Percentiles rank a stretch among this genome's conserved stretches.
Evolutionary conservation across 176 grass and related monocot species (phyloP).

Genomic region (Calamus simplicifolius): DNA sequence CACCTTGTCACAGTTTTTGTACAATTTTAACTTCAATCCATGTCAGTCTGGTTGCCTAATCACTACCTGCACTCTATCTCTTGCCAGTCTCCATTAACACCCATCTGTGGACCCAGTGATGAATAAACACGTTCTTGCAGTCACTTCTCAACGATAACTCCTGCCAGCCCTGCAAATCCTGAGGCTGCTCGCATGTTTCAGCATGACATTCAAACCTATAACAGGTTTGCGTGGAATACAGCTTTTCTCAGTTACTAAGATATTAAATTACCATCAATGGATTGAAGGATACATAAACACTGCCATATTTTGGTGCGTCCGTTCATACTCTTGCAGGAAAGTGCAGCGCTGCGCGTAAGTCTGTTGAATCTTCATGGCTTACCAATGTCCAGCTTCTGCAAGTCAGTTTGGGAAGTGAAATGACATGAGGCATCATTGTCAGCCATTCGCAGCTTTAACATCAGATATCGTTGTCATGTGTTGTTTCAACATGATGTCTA

Average conservation of each 20-base stretch:
- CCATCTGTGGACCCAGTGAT: too few species aligned
- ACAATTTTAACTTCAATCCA: slow-evolving; percentile 28
- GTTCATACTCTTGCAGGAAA: slow-evolving; percentile 17
- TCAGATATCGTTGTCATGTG: too few species aligned
- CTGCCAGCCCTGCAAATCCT: slow-evolving; percentile 21
- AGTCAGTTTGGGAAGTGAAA: too few species aligned
- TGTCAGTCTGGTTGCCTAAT: neutral
- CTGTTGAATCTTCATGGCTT: slow-evolving; percentile 11
- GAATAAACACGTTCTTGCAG: neutral
- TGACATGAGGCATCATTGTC: too few species aligned
- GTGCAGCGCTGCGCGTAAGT: slow-evolving; percentile 8
- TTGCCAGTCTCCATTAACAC: too few species aligned
- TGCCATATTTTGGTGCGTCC: neutral
- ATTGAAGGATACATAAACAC: neutral
- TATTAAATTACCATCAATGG: neutral
- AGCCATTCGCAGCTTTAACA: too few species aligned
- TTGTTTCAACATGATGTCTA: too few species aligned
- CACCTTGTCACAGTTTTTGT: slow-evolving; percentile 36
- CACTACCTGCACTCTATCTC: too few species aligned
- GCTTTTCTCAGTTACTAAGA: neutral
- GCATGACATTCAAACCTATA: slow-evolving; percentile 22
- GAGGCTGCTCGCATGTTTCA: slow-evolving; percentile 25
- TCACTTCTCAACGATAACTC: slow-evolving; percentile 26
- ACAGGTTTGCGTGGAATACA: slow-evolving; percentile 11
- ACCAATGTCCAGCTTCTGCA: too few species aligned